Base-by-base conservation (phyloP, 2,329 filamentous ascomycete genomes). In the Corynespora cassiicola region DNA sequence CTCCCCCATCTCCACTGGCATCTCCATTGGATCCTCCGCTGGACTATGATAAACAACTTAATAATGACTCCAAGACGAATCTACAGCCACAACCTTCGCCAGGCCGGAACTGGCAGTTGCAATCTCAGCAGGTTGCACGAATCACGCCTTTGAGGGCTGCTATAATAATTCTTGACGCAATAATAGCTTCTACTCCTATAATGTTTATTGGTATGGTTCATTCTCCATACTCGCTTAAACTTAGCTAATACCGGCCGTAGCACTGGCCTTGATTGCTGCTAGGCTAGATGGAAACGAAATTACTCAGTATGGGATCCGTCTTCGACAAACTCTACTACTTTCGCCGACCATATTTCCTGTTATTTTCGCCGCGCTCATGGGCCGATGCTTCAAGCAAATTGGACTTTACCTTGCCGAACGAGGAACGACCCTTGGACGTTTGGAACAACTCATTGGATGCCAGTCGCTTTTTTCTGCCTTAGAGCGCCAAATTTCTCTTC, bases 351-450 rank as follows among this genome's bases (percentile, higher is more conserved):
- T 64, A 2, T 63, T 62, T 23, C 56, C 59, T 2, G 31, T 64
- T 5, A 51, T 63, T 2, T 64, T 61, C 22, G 61, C 59, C 14
- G 59, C 58, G 4, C 42, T 63, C 3, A 62, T 62, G 59, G 58
- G 58, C 9, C 36, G 56, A 9, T 58, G 53, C 21, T 61, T 61
- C 25, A 55, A 57, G 12, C 45, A 55, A 15, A 23, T 60, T 3
- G 59, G 53, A 8, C 37, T 64, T 7, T 61, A 49, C 33, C 42
- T 54, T 4, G 60, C 57, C 7, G 58, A 63, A 33, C 45, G 54
- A 12, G 58, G 61, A 5, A 61, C 55, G 3, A 59, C 54, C 0
- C 56, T 65, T n/a, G 61, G 61, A 7, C 52, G 54, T 9, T 44
- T 56, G 6, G 60, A 65, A 38, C 57, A 61, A 23, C 42, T 63